Conservation (phyloP, 2,329 filamentous ascomycete species). For the Arthrobotrys conoides region DNA sequence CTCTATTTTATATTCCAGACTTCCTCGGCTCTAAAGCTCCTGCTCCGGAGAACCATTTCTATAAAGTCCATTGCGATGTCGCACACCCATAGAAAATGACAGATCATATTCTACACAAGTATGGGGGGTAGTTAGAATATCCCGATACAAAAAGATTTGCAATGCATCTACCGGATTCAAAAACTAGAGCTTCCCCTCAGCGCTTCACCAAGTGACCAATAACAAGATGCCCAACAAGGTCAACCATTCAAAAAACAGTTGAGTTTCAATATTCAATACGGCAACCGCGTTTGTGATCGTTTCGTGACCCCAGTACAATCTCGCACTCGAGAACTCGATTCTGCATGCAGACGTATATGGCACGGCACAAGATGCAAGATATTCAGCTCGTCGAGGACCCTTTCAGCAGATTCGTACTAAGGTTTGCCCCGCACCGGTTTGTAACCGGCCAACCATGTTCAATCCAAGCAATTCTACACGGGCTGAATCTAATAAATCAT, state of each 20-base stretch:
- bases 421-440: neutral
- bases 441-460: neutral
- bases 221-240: neutral
- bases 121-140: neutral
- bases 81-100: neutral
- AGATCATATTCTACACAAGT: neutral
- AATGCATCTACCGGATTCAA: slow-evolving; percentile 14
- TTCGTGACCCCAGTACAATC: neutral
- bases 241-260: neutral
- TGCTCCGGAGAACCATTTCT: neutral
- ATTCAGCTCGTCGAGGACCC: slow-evolving; percentile 9
- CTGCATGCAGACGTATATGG: neutral
- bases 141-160: slow-evolving; percentile 1
- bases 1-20: neutral
- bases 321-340: neutral
- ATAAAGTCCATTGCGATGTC: neutral
- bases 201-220: neutral
- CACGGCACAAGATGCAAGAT: neutral
- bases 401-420: neutral
- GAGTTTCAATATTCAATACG: neutral
- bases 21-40: neutral
- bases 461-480: neutral
- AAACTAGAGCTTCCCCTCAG: slow-evolving; percentile 6
- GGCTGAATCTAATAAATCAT: slow-evolving; percentile 5
- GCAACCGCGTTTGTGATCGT: neutral